Percentiles rank a stretch among this genome's conserved stretches.
Conservation (phyloP, 2,329 filamentous ascomycete genomes). For the Trichoderma arundinaceum region DNA sequence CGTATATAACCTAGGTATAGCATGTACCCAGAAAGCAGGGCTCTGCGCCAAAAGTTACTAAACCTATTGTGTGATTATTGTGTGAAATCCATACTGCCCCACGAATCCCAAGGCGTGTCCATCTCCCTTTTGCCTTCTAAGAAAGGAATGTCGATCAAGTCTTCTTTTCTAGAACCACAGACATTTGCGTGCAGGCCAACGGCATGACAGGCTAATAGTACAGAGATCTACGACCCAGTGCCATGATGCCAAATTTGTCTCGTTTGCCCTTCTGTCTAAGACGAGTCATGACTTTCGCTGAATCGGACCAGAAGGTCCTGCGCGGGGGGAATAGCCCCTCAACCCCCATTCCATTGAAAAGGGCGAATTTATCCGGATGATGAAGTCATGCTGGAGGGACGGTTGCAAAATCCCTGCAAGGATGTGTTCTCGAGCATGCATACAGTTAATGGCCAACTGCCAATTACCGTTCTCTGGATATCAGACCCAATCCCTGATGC, state of each 20-base stretch:
- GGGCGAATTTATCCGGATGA: slow-evolving; percentile 18
- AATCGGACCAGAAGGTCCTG: slow-evolving; percentile 6
- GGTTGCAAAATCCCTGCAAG: slow-evolving; percentile 1
- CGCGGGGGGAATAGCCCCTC: slow-evolving; percentile 4
- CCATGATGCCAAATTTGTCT: neutral
- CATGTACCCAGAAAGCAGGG: no score
- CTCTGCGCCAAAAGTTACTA: neutral
- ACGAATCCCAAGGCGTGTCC: neutral
- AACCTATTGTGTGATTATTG: neutral
- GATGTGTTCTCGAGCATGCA: slow-evolving; percentile 1
- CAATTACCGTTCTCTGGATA: neutral
- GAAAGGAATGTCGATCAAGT: neutral
- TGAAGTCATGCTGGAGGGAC: slow-evolving; percentile 3
- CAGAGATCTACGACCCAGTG: neutral
- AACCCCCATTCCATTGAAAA: neutral
- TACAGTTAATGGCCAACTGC: neutral
- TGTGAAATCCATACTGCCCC: neutral
- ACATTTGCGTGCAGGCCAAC: neutral
- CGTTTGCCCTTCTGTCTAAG: neutral
- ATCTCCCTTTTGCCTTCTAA: neutral
- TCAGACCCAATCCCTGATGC: neutral
- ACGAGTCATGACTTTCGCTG: slow-evolving; percentile 5
- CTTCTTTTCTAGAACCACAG: neutral
- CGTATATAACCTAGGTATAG: no score
- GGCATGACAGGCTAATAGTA: neutral